Evolutionary conservation across 2,329 filamentous ascomycete genomes (phyloP), one percentile per base, ranked within the genome.

Genomic region (Aspergillus sp.): DNA sequence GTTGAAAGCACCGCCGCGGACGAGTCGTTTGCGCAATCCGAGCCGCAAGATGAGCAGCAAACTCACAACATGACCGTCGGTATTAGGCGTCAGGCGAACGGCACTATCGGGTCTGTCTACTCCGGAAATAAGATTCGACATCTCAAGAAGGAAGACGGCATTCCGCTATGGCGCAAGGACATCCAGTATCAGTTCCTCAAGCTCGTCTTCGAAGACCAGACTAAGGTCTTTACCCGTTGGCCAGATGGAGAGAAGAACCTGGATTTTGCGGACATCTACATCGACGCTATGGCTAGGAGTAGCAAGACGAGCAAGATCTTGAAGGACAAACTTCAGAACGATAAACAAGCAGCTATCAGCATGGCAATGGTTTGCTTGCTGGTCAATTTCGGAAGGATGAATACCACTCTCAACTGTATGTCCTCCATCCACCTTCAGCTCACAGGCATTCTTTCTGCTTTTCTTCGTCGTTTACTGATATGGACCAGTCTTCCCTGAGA

Each of bases 311-410:
- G 95, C 83, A 98, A 98, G 80, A 95, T 99, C 53, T 83, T 99
- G 65, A 92, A 96, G 76, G 95, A 99, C 78, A 98, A 99, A 81
- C 84, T 99, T 65, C 84, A 96, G 71, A 95, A 89, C 67, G 95
- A 99, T 75, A 88, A 91, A 71, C 89, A 92, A 65, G 93, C 93
- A 21, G 95, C 94, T 38, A 92, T 96, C 75, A 94, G 92, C 72
- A 99, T 99, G 95, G 95, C 95, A 56, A 99, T 99, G 95, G 94
- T 99, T 61, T 99, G 95, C 77, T 81, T 99, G 66, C 81, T 99
- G 70, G 95, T 99, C 75, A 99, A 99, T 72, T 91, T 99, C 65
- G 95, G 95, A 60, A 86, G 95, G 64, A 99, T 99, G 95, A 99
- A 99, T 77, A 99, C 95, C 1, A 99, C 95, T 0, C 82, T 99